Percentiles rank a stretch among this genome's conserved stretches.
These are phyloP conservation scores for Nakataea oryzae DNA, from an alignment of 2,329 filamentous ascomycete species.

Conservation along the genomic window DNA sequence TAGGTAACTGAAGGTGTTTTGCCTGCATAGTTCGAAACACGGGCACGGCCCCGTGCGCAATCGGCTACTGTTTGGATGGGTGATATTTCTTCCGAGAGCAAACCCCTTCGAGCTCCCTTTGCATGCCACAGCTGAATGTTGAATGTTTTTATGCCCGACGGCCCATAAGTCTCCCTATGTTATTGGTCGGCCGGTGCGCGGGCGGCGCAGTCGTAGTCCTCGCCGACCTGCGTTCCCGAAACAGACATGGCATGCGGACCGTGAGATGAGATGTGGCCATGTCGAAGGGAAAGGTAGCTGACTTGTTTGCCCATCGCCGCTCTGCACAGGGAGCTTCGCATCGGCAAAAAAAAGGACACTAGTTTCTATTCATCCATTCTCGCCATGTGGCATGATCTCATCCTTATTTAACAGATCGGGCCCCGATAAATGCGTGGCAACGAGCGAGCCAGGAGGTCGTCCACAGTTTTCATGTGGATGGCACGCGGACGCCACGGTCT, in stretches of 20 bases:
- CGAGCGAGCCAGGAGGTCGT: too few species aligned
- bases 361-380: background rate
- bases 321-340: too few species aligned
- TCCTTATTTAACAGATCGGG: background rate
- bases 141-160: too few species aligned
- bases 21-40: background rate
- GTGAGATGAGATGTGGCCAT: background rate
- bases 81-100: background rate
- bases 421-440: background rate
- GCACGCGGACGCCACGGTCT: background rate
- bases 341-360: background rate
- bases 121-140: background rate
- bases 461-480: background rate
- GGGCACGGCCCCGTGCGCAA: background rate
- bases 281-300: background rate
- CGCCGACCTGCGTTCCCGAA: too few species aligned
- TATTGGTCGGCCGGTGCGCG: too few species aligned
- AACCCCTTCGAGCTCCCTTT: background rate
- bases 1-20: too few species aligned
- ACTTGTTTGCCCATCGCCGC: too few species aligned
- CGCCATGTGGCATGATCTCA: background rate
- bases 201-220: background rate
- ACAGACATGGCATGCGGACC: background rate
- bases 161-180: too few species aligned
- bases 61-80: background rate